These are phyloP conservation scores for Niveomyces coronatus DNA, from an alignment of 2,329 filamentous ascomycete genomes.

Conservation along the genomic window DNA sequence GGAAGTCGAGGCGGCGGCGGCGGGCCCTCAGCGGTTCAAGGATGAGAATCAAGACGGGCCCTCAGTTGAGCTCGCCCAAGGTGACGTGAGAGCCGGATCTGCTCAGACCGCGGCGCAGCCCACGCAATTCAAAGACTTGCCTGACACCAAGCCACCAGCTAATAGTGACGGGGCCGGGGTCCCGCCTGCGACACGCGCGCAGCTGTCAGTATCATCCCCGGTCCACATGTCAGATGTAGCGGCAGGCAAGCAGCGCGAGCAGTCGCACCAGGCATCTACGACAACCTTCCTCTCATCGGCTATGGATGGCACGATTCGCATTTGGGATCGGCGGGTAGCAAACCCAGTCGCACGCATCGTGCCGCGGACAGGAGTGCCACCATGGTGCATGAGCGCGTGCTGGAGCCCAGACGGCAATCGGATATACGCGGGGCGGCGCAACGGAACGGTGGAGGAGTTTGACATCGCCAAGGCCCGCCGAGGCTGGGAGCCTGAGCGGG, in stretches of 20 bases:
- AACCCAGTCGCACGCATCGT: constrained; percentile 71
- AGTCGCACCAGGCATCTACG: constrained; percentile 53
- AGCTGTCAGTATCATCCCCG: constrained; percentile 16
- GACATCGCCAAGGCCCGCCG: constrained; percentile 64
- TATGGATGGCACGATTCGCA: constrained; percentile 77
- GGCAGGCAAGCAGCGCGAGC: constrained; percentile 35
- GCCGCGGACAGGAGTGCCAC: constrained; percentile 65
- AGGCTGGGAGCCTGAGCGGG: constrained; percentile 62
- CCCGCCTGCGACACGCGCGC: too few species aligned
- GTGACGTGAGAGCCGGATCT: too few species aligned
- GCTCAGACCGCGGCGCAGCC: too few species aligned
- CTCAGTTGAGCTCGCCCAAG: too few species aligned
- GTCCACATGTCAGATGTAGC: constrained; percentile 21
- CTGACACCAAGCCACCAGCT: constrained; percentile 4
- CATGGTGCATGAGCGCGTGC: constrained; percentile 96
- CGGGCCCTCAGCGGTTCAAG: constrained; percentile 20
- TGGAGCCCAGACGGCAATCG: constrained; percentile 95
- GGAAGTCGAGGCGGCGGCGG: constrained; percentile 18
- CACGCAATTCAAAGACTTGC: constrained; percentile 2
- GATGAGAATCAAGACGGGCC: too few species aligned
- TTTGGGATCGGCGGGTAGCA: constrained; percentile 79
- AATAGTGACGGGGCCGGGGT: too few species aligned
- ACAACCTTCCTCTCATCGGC: constrained; percentile 82
- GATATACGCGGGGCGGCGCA: constrained; percentile 85
- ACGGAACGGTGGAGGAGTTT: constrained; percentile 91